Percentiles rank a stretch among this genome's conserved stretches.
Conservation (phyloP, 495 filamentous ascomycete species). For the Talaromyces ruber region DNA sequence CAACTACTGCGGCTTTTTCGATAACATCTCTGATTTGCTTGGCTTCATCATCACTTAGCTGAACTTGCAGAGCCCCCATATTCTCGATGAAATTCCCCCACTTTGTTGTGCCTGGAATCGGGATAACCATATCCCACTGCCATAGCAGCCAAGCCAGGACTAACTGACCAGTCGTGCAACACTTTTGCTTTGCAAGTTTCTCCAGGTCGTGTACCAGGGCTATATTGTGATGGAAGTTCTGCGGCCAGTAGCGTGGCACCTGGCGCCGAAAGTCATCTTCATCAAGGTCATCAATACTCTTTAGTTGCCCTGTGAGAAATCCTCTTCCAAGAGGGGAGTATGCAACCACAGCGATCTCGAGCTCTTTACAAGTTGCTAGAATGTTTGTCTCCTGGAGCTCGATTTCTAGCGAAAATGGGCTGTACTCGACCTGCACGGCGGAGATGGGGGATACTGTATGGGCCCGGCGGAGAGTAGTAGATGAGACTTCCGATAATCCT, state of each 20-base stretch:
- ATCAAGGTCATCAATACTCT: conserved; percentile 31
- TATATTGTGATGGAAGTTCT: conserved; percentile 6
- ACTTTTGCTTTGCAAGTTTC: conserved; percentile 27
- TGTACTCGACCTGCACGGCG: conserved; percentile 38
- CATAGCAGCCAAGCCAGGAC: conserved; percentile 37
- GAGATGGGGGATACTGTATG: conserved; percentile 23
- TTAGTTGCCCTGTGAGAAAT: conserved; percentile 42
- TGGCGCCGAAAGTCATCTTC: not conserved
- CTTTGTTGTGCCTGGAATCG: conserved; percentile 45
- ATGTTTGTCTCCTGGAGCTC: conserved; percentile 19
- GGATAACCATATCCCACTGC: conserved; percentile 43
- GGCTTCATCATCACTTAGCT: conserved; percentile 36
- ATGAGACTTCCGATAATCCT: conserved; percentile 32
- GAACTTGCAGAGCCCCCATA: conserved; percentile 27
- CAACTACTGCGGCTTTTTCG: conserved; percentile 19
- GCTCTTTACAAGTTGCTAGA: not conserved
- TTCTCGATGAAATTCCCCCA: conserved; percentile 47
- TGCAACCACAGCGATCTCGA: conserved; percentile 47
- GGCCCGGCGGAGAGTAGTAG: conserved; percentile 30
- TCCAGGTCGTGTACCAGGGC: not conserved
- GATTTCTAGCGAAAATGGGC: conserved; percentile 32
- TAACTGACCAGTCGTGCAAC: not conserved
- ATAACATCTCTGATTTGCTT: conserved; percentile 29
- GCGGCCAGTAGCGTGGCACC: not conserved
- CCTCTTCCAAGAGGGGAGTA: conserved; percentile 56